Base-by-base conservation (phyloP, 2,329 filamentous ascomycete genomes). In the Fusarium avenaceum region DNA sequence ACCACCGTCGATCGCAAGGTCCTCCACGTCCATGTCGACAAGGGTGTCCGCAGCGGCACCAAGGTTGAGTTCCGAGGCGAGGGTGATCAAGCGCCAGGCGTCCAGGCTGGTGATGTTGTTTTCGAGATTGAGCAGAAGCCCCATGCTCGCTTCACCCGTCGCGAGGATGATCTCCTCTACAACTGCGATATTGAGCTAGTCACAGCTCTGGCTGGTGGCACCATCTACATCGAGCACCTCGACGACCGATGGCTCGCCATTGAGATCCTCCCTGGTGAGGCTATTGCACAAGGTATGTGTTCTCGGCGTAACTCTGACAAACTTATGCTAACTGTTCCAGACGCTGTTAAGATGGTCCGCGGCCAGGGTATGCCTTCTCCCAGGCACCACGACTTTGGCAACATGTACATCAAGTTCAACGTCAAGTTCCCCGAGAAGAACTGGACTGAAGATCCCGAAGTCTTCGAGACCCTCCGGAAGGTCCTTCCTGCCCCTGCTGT, bases 111-210 rank as follows among this genome's bases (percentile, higher is more conserved):
- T 71, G 96, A 99, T 77, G 96, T 99, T 59, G 92, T 97, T 66
- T 99, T 99, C 78, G 94, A 98, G 84, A 98, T 99, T 70, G 95
- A 98, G 82, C 94, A 98, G 86, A 99, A 99, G 88, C 94, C 94
- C n/a, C 96, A 99, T 80, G 70, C 91, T 28, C 91, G 96, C 68
- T 99, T 99, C 86, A 94, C 95, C 78, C 92, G 96, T 74, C 97
- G 96, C 81, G 94, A 96, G 30, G 96, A 99, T 77, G 95, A 99
- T 76, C 87, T 99, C 19, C 93, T 97, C 78, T 98, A 95, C 85
- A 91, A 96, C 67, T 93, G 92, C 73, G 93, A 98, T 70, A 97
- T 99, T 70, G 96, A 99, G 76, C 90, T 99, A 44, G 89, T 98
- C 65, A 99, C 95, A 38, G 96, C 96, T 33, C 86, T 99, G 72